Base-by-base conservation (phyloP, 192 early-diverging fungal genomes). In the Borealophlyctis nickersoniae region DNA sequence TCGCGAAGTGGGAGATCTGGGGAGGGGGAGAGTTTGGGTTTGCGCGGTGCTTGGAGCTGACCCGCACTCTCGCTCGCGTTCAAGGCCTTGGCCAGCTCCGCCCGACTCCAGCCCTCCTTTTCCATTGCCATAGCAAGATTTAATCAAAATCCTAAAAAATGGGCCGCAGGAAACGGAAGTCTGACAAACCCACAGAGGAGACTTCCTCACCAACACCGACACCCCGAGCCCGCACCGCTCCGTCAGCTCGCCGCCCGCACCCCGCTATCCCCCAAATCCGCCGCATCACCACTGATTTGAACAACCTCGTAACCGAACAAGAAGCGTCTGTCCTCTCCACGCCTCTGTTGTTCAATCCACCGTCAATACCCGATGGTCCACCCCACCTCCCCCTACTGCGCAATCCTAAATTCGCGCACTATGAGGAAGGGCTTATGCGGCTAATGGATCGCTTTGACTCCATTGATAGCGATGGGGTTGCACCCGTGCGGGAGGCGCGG, bases 131-230 rank as follows among this genome's bases (percentile, higher is more conserved):
- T 45, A 7, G 39, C 19, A 45, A 45, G 9, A 13, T 19, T 19
- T 19, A 45, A 45, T 19, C 39, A 45, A 19, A 7, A 45, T 19
- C 7, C 39, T 45, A 7, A 45, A 45, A 13, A 45, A 13, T 7
- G 19, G 39, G 7, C 19, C 39, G 9, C 7, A 45, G 19, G 39
- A 19, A 45, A 7, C 39, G 19, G 39, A 7, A 45, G 39, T 45
- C 39, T 45, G 9, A 45, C 7, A 45, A 45, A 19, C 39, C 39
- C 39, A 19, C 39, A 45, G 19, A 7, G 39, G 9, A 7, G 19
- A 45, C 39, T 45, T 45, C 39, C 9, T 45, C 39, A 45, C 39
- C 39, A 19, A 45, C 39, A 45, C 39, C 39, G 39, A 45, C 39
- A 45, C 39, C 39, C 39, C 39, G 9, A 45, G 9, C 39, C 39